These are phyloP conservation scores for Porphyra umbilicalis DNA, from an alignment of 31 red algal genomes.

Conservation along the genomic window DNA sequence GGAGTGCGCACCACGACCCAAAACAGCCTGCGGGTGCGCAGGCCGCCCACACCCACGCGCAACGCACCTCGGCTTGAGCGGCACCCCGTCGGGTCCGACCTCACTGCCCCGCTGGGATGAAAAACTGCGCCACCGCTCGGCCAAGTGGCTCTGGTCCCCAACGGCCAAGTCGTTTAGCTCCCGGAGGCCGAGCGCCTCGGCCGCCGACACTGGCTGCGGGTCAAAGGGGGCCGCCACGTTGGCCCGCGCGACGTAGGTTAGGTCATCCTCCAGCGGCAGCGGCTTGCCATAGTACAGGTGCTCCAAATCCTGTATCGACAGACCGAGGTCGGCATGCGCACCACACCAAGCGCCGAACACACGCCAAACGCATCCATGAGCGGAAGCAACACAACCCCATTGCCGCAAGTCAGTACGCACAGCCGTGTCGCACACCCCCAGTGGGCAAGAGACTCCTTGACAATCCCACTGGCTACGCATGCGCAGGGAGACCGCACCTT, in stretches of 20 bases:
- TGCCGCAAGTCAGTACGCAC: neutral
- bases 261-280: constrained; percentile 57
- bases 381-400: neutral
- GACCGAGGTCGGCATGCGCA: too few relatives aligned
- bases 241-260: constrained; percentile 74
- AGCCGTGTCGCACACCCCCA: neutral
- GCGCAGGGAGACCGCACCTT: too few relatives aligned
- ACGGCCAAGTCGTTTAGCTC: constrained; percentile 45
- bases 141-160: constrained; percentile 17
- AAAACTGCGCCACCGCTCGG: constrained; percentile 68
- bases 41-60: too few relatives aligned
- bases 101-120: constrained; percentile 37
- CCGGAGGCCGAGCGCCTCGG: constrained; percentile 56
- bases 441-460: too few relatives aligned
- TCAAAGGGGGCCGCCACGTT: constrained; percentile 85
- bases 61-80: neutral
- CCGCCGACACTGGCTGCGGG: constrained; percentile 57
- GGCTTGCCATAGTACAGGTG: constrained; percentile 74
- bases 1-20: too few relatives aligned
- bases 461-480: too few relatives aligned
- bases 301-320: constrained; percentile 71
- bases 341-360: too few relatives aligned
- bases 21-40: too few relatives aligned
- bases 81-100: constrained; percentile 18
- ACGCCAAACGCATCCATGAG: too few relatives aligned